phyloP scores from a whole-genome alignment of 768 basidiomycete genomes.

The Suillus plorans region DNA sequence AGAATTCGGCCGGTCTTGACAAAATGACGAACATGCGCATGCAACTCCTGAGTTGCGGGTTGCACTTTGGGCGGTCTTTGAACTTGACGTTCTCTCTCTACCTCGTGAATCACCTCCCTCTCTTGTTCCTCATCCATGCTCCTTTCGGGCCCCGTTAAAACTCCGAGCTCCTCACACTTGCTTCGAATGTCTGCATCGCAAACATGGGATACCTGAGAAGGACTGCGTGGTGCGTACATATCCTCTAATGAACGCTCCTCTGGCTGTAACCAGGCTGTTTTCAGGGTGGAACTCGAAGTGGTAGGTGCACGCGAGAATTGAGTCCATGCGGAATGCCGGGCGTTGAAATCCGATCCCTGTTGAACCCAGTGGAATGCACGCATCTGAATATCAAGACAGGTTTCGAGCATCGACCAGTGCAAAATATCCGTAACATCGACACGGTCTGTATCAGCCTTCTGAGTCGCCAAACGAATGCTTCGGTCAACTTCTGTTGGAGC shows the following conservation, averaged over 20 bases:
- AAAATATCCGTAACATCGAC: constrained; percentile 35
- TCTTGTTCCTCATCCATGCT: constrained; percentile 50
- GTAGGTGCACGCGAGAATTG: constrained; percentile 5
- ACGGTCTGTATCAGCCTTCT: constrained; percentile 4
- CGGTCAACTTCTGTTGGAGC: constrained; percentile 42
- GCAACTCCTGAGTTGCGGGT: constrained; percentile 23
- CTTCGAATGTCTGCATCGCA: constrained; percentile 11
- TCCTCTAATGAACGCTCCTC: constrained; percentile 39
- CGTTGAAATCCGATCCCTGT: constrained; percentile 29
- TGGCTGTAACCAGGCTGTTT: constrained; percentile 37
- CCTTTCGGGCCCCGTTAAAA: constrained; percentile 15
- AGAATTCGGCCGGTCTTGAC: constrained; percentile 30
- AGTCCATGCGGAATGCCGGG: constrained; percentile 19
- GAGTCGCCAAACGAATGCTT: constrained; percentile 30
- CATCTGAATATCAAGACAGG: constrained; percentile 42
- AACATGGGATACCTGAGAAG: neutral
- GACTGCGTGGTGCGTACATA: constrained; percentile 25
- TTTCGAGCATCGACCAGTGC: constrained; percentile 45
- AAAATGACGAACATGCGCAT: constrained; percentile 21
- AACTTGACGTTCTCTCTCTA: constrained; percentile 40
- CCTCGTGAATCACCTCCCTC: constrained; percentile 45
- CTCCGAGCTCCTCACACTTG: constrained; percentile 18
- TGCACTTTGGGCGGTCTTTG: constrained; percentile 33
- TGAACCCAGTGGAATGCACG: constrained; percentile 42
- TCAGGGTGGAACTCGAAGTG: neutral